A percentile compares a stretch with the other conserved stretches of the same genome.
Evolutionary conservation across 768 basidiomycete species (phyloP).

Genomic region (Lactarius quietus): DNA sequence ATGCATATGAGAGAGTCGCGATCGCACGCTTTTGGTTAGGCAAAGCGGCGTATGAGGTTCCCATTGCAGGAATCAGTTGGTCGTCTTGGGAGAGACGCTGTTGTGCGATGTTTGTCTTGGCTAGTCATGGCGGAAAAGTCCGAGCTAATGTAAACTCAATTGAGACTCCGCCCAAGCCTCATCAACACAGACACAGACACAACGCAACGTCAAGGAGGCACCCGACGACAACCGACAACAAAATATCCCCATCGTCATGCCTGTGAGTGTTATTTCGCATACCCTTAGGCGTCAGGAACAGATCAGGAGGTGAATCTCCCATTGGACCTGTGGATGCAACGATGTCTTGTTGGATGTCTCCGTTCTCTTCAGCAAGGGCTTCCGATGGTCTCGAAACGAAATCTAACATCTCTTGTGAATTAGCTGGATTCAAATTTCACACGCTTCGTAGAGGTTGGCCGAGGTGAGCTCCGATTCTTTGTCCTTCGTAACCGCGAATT

Average conservation of each 20-base stretch:
- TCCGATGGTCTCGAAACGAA: not conserved
- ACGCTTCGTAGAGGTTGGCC: slow-evolving; percentile 98
- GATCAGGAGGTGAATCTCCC: not conserved
- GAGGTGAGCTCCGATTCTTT: slow-evolving; percentile 50
- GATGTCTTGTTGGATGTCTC: not conserved
- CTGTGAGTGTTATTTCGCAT: slow-evolving; percentile 17
- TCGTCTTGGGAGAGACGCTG: too few species aligned
- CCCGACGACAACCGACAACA: slow-evolving; percentile 18
- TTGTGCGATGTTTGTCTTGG: too few species aligned
- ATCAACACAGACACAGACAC: not conserved
- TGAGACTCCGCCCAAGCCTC: slow-evolving; percentile 24
- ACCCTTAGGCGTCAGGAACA: not conserved
- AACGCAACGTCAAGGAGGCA: slow-evolving; percentile 15
- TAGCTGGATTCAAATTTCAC: slow-evolving; percentile 71
- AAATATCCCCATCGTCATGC: slow-evolving; percentile 19
- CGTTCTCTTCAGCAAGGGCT: not conserved
- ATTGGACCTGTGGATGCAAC: slow-evolving; percentile 9
- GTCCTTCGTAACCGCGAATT: not conserved
- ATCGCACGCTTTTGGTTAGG: too few species aligned
- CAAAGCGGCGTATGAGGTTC: too few species aligned
- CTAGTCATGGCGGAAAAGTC: not conserved
- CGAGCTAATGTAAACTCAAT: not conserved
- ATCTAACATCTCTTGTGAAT: not conserved
- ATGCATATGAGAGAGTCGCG: too few species aligned
- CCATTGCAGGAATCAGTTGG: too few species aligned